phyloP scores from a whole-genome alignment of 495 filamentous ascomycete genomes.

The Daldinia caldariorum region DNA sequence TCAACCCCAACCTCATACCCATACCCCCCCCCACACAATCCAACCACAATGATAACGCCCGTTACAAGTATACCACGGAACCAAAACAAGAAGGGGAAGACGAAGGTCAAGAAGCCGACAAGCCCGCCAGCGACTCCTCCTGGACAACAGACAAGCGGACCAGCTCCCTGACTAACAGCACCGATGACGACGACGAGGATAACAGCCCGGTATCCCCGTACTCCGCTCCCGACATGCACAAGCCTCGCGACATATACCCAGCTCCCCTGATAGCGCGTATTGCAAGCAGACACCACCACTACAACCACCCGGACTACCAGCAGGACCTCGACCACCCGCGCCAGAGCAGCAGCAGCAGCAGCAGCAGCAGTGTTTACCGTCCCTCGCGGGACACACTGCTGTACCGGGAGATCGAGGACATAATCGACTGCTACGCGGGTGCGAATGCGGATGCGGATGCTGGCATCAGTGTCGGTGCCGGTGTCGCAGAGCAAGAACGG shows the following conservation, averaged over 20 bases:
- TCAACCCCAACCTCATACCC: too few species aligned
- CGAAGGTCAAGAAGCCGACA: not conserved
- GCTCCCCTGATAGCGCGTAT: not conserved
- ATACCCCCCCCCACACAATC: too few species aligned
- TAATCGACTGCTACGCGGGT: constrained; percentile 45
- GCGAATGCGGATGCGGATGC: too few species aligned
- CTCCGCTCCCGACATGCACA: not conserved
- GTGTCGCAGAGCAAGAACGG: not conserved
- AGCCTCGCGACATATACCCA: not conserved
- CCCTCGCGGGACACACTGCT: constrained; percentile 20
- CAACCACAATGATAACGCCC: not conserved
- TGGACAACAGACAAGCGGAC: constrained; percentile 7
- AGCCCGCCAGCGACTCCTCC: constrained; percentile 6
- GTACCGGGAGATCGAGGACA: constrained; percentile 42
- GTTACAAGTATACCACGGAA: too few species aligned
- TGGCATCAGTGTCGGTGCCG: too few species aligned
- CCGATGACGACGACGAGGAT: too few species aligned
- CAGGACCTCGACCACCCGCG: too few species aligned
- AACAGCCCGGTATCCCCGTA: not conserved
- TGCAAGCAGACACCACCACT: not conserved
- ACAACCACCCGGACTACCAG: not conserved
- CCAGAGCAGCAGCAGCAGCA: not conserved
- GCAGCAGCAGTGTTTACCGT: not conserved
- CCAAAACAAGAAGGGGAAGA: not conserved
- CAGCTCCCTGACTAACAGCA: not conserved